phyloP scores from a whole-genome alignment of 768 basidiomycete genomes.

The Suillus discolor region DNA sequence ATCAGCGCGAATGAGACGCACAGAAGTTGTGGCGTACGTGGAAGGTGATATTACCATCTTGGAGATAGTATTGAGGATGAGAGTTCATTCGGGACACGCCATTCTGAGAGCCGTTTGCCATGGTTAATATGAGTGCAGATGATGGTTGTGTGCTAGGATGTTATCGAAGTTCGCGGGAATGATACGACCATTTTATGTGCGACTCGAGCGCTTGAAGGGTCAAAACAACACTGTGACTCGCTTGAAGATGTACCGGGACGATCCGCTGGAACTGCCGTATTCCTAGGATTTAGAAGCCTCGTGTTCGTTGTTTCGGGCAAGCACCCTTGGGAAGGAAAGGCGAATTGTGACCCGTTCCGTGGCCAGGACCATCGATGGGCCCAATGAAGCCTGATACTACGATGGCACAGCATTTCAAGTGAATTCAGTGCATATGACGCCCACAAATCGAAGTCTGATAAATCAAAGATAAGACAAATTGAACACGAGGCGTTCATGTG shows the following conservation, averaged over 20 bases:
- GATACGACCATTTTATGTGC: background rate
- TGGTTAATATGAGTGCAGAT: background rate
- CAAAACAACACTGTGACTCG: no score
- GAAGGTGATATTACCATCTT: background rate
- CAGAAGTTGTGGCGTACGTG: background rate
- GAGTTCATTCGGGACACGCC: background rate
- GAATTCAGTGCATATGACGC: background rate
- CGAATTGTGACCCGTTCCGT: background rate
- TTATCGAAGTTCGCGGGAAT: background rate
- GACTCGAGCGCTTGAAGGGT: background rate
- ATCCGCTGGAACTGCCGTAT: background rate
- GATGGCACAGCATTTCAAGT: background rate
- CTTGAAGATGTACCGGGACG: background rate
- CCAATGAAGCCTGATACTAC: background rate
- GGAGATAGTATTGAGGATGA: background rate
- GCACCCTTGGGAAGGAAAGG: background rate
- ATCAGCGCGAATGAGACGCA: background rate
- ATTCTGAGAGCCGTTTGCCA: background rate
- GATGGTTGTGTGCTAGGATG: background rate
- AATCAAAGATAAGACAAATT: background rate
- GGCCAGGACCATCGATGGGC: background rate
- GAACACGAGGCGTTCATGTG: conserved; percentile 1
- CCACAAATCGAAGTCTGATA: background rate
- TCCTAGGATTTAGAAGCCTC: conserved; percentile 4
- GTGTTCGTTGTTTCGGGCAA: background rate